Evolutionary conservation across 2,329 filamentous ascomycete genomes (phyloP).

Genomic region (Huntiella savannae): DNA sequence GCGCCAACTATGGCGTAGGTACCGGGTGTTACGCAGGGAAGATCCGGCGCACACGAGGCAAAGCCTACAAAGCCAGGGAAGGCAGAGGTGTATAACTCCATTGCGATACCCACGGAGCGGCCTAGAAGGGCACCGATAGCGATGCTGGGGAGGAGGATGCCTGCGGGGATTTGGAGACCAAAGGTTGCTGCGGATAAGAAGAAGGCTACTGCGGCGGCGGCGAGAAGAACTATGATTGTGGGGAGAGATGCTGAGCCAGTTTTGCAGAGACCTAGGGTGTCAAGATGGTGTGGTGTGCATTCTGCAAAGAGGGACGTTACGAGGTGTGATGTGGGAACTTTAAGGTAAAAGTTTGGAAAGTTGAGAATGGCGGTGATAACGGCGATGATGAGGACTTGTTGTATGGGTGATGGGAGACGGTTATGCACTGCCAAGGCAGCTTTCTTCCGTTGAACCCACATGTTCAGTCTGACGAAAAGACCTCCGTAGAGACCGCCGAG

Average conservation of each 20-base stretch:
- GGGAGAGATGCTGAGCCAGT: constrained; percentile 36
- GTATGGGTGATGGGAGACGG: constrained; percentile 52
- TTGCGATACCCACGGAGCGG: constrained; percentile 69
- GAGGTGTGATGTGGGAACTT: constrained; percentile 75
- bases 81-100: constrained; percentile 71
- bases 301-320: constrained; percentile 86
- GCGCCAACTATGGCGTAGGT: constrained; percentile 95
- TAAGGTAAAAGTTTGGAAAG: constrained; percentile 92
- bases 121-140: constrained; percentile 84
- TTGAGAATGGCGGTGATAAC: constrained; percentile 74
- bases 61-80: constrained; percentile 66
- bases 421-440: constrained; percentile 37
- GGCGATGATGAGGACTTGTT: constrained; percentile 64
- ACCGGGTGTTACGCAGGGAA: constrained; percentile 76
- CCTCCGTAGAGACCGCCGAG: constrained; percentile 87
- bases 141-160: constrained; percentile 90
- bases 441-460: constrained; percentile 57
- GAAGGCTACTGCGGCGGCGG: constrained; percentile 70
- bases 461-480: constrained; percentile 87
- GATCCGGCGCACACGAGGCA: constrained; percentile 61
- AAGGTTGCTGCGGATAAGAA: constrained; percentile 77
- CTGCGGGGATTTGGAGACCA: constrained; percentile 81
- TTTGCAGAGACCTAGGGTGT: constrained; percentile 80
- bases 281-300: constrained; percentile 63
- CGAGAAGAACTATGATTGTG: constrained; percentile 61